Base-by-base conservation (phyloP, 331 rosid genomes). In the Acacia concinna region DNA sequence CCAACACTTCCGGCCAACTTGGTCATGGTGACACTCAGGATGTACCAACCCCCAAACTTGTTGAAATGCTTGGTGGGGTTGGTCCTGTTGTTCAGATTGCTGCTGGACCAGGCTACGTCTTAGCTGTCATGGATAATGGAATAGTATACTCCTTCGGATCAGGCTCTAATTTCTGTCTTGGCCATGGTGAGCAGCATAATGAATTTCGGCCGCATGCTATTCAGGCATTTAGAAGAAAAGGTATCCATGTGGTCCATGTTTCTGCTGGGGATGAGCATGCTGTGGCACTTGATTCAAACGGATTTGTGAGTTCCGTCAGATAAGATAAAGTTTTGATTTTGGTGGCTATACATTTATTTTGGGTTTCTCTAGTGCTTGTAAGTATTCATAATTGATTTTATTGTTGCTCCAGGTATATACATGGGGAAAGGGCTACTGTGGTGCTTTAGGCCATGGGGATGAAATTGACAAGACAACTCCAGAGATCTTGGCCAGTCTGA, bases 201-300 rank as follows among this genome's bases (percentile, higher is more conserved):
- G 98, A 94, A 83, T 78, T 91, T 78, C 91, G 78, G 71, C 97
- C 98, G 65, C 97, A 97, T 5, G 83, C 80, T 14, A 86, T 94
- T 52, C 98, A 91, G 79, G 85, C 86, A 72, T 91, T 94, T 76
- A 84, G 77, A 82, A 87, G 93, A 73, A 88, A 88, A 85, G 85
- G 88, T 49, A 86, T 88, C 83, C 97, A 92, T 75, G 78, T 94
- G 28, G 91, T 94, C 70, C 89, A 87, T n/a, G 98, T 94, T 73
- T 92, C 97, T 43, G 97, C 98, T 34, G 97, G 98, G 40, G 97
- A 94, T 6, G 97, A 94, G 92, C 98, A 94, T 86, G 98, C 91
- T 0, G 94, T 89, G 80, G 98, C 98, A 40, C 91, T 92, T 81
- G 98, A 92, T 84, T 94, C 97, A 60, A 89, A 85, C 82, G 98